Conservation (phyloP, 1,284 basidiomycete genomes). For the Boletus nobilissimus region DNA sequence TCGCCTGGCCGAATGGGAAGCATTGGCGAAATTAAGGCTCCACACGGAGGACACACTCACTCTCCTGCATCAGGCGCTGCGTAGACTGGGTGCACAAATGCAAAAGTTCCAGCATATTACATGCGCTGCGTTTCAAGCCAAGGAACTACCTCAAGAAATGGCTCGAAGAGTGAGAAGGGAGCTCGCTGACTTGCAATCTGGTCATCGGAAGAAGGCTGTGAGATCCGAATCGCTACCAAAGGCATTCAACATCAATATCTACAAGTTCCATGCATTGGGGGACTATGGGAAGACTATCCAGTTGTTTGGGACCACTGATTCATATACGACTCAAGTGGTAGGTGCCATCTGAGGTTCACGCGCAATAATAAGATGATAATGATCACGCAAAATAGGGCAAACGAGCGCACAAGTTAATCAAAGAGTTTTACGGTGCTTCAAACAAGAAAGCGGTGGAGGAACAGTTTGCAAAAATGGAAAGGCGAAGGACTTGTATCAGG, state of each 20-base stretch:
- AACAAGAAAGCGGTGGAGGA: constrained; percentile 5
- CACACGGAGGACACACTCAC: too few relatives aligned
- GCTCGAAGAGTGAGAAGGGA: not conserved
- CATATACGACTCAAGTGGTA: constrained; percentile 15
- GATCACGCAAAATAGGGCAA: not conserved
- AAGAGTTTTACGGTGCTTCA: not conserved
- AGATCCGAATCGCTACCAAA: not conserved
- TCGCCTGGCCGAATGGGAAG: too few relatives aligned
- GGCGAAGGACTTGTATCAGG: not conserved
- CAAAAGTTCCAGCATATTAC: not conserved
- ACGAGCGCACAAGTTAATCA: not conserved
- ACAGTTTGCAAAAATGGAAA: not conserved
- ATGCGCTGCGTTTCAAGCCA: not conserved
- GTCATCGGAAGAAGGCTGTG: not conserved
- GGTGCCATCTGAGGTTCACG: not conserved
- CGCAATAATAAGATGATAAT: not conserved
- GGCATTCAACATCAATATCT: constrained; percentile 2
- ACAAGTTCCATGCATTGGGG: constrained; percentile 16
- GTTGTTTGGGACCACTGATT: constrained; percentile 7
- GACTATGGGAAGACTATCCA: constrained; percentile 10
- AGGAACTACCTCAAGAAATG: not conserved
- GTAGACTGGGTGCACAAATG: not conserved
- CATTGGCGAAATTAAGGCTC: too few relatives aligned
- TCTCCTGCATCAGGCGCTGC: too few relatives aligned
- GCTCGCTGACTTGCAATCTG: not conserved